These are phyloP conservation scores for Vigna mungo DNA, from an alignment of 306 rosid genomes.

Conservation along the genomic window DNA sequence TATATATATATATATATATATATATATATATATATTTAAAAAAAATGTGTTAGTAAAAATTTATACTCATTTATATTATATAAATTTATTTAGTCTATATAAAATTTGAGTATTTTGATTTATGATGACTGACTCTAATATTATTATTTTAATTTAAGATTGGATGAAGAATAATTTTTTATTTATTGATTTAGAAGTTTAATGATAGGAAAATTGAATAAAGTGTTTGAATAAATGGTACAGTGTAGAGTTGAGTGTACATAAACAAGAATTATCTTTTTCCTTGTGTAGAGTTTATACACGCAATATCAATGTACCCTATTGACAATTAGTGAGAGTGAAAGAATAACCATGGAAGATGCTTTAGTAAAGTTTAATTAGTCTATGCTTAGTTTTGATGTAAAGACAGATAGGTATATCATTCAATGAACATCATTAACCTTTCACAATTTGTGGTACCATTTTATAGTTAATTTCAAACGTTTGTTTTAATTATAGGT, in stretches of 20 bases:
- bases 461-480: slow-evolving; percentile 18
- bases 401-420: slow-evolving; percentile 20
- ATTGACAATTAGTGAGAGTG: not conserved
- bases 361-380: not conserved
- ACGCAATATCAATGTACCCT: not conserved
- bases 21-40: too few relatives aligned
- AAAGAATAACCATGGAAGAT: not conserved
- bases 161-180: too few relatives aligned
- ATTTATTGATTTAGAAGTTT: too few relatives aligned
- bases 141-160: too few relatives aligned
- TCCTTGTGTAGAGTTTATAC: not conserved
- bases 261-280: not conserved
- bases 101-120: too few relatives aligned
- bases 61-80: too few relatives aligned
- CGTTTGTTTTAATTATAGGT: slow-evolving; percentile 28
- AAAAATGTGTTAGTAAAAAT: too few relatives aligned
- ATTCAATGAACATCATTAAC: slow-evolving; percentile 38
- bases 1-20: too few relatives aligned
- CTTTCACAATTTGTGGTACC: slow-evolving; percentile 19
- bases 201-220: too few relatives aligned
- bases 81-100: too few relatives aligned
- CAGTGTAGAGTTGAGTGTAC: not conserved
- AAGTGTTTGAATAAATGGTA: too few relatives aligned
- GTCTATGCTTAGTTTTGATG: not conserved
- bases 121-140: too few relatives aligned